Base-by-base conservation (phyloP, 1,139 yeast species). In the Kurtzmaniella natalensis region DNA sequence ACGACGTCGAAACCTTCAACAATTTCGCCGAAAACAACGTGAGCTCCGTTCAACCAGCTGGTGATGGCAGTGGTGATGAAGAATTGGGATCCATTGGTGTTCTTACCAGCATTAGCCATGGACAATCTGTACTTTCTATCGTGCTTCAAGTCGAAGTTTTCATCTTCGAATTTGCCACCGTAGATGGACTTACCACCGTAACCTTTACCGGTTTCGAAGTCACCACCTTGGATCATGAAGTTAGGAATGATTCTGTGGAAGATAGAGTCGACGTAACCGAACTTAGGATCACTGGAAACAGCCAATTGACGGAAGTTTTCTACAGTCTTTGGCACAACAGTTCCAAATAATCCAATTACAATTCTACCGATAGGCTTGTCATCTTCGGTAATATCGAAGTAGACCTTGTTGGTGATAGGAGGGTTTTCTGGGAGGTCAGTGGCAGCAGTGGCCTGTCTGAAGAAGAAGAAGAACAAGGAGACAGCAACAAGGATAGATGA, bases 1-100 rank as follows among this genome's bases (percentile, higher is more conserved):
- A 78, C 78, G 10, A 80, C 73, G 28, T 80, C 83, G 51, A 72
- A 62, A 16, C 92, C 92, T 33, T 79, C 84, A 8, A 77, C 40
- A 35, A 83, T 81, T 58, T 82, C 84, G 37, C 94, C 94, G 50
- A 83, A 83, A n/a, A 82, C 92, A 45, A 83, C 94, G 57, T 83
- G 88, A 17, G 60, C 61, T 26, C 81, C 82, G 56, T 81, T 76
- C 48, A 83, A 70, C 81, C 82, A 77, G 28, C 64, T 59, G 24
- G 85, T 76, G 13, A 70, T 59, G 5, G 70, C 78, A 11, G 87
- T 79, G 45, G 81, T 78, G 45, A 78, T 74, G 57, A 78, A 78
- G 50, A 78, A 78, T 53, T 78, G 84, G 16, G 80, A 72, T 2
- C 83, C 82, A 47, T 78, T 78, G 41, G 82, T 76, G 53, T 72